Conservation (phyloP, 495 filamentous ascomycete genomes). For the Amphirosellinia nigrospora region DNA sequence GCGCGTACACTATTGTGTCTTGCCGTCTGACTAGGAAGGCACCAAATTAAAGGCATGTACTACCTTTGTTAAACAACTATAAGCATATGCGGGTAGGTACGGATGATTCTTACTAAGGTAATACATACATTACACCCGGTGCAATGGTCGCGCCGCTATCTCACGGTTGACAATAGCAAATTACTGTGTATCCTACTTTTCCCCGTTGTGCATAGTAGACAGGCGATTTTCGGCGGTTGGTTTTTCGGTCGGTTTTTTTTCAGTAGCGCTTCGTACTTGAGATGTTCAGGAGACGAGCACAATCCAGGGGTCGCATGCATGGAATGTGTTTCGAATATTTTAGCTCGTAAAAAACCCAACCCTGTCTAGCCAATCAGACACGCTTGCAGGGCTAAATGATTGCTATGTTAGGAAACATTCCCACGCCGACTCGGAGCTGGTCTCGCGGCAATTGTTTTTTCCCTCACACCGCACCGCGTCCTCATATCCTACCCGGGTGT, state of each 20-base stretch:
- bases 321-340: slow-evolving; percentile 14
- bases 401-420: slow-evolving; percentile 36
- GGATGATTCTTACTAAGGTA: background rate
- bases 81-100: no score
- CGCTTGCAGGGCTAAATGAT: slow-evolving; percentile 21
- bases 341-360: background rate
- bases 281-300: background rate
- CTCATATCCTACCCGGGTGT: background rate
- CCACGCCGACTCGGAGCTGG: background rate
- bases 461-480: background rate
- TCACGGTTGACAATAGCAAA: background rate
- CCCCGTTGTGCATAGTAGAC: background rate
- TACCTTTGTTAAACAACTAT: no score
- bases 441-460: background rate
- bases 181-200: background rate
- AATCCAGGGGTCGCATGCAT: slow-evolving; percentile 1
- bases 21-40: background rate
- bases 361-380: slow-evolving; percentile 32
- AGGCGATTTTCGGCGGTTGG: background rate
- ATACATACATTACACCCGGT: background rate
- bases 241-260: no score
- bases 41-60: background rate
- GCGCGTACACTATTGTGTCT: background rate
- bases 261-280: background rate
- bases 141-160: background rate